These are phyloP conservation scores for Reutealis trisperma DNA, from an alignment of 345 rosid genomes.

Conservation along the genomic window DNA sequence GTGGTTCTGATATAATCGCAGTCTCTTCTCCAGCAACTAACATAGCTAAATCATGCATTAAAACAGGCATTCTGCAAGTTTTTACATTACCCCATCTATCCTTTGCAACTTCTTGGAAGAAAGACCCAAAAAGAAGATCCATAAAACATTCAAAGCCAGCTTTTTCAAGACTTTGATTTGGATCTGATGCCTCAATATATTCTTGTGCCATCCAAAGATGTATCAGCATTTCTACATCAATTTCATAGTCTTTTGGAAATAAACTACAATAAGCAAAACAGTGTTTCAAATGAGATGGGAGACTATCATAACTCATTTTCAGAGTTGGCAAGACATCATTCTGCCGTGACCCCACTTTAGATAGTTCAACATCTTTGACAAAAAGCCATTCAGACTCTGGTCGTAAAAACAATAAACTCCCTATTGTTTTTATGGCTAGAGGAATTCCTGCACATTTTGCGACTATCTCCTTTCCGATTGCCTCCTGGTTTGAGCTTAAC, in stretches of 20 bases:
- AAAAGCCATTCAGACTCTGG: conserved; percentile 1
- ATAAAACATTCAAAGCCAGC: no score
- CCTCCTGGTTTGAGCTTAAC: neutral
- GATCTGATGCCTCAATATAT: no score
- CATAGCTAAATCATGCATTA: no score
- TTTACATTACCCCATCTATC: no score
- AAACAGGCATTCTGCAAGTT: no score
- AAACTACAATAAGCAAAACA: conserved; percentile 43
- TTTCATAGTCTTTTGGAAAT: no score
- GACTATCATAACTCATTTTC: conserved; percentile 34
- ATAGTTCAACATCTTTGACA: neutral
- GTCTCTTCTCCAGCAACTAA: no score
- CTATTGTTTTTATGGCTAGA: conserved; percentile 26
- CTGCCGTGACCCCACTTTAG: neutral
- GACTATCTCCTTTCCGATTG: conserved; percentile 21
- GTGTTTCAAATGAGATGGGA: conserved; percentile 36
- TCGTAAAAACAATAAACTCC: conserved; percentile 10
- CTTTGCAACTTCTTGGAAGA: no score
- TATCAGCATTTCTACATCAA: conserved; percentile 24
- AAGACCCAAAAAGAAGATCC: no score
- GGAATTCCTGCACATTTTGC: conserved; percentile 26
- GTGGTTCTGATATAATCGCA: no score
- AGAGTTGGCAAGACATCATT: conserved; percentile 22
- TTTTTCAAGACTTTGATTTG: no score
- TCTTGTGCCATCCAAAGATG: conserved; percentile 10